These are phyloP conservation scores for Fusarium citri DNA, from an alignment of 2,329 filamentous ascomycete genomes.

Conservation along the genomic window DNA sequence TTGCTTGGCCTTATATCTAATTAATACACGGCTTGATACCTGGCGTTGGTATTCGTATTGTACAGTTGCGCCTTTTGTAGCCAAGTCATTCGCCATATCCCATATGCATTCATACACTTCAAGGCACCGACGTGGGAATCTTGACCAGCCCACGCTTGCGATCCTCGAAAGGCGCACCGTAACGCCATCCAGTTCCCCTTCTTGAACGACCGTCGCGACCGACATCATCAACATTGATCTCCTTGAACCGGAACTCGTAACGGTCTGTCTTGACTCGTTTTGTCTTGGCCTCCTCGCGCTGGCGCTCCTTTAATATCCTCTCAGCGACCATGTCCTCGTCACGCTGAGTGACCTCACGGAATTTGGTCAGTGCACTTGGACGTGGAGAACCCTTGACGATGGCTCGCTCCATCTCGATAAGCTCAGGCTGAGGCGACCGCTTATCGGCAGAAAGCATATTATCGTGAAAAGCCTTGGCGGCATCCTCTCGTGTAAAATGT, in stretches of 20 bases:
- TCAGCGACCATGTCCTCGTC: conserved; percentile 56
- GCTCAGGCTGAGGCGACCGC: conserved; percentile 71
- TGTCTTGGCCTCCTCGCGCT: conserved; percentile 55
- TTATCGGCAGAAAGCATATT: conserved; percentile 69
- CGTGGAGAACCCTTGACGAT: conserved; percentile 53
- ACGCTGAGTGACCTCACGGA: conserved; percentile 57
- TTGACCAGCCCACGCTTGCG: conserved; percentile 73
- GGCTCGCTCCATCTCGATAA: conserved; percentile 67
- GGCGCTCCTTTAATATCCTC: conserved; percentile 48
- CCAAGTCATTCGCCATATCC: conserved; percentile 14
- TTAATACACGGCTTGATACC: conserved; percentile 41
- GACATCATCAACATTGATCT: conserved; percentile 67
- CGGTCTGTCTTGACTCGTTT: conserved; percentile 62
- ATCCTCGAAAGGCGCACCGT: conserved; percentile 72
- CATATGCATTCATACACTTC: conserved; percentile 44
- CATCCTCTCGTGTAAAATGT: conserved; percentile 72
- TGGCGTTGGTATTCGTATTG: conserved; percentile 43
- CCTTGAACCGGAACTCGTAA: conserved; percentile 72
- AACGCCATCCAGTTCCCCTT: conserved; percentile 69
- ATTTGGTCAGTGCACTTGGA: conserved; percentile 54
- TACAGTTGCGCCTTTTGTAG: conserved; percentile 41
- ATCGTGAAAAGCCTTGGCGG: conserved; percentile 72
- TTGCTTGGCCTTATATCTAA: conserved; percentile 28
- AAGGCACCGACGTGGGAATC: conserved; percentile 73
- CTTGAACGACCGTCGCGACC: conserved; percentile 65